These are phyloP conservation scores for Talinum fruticosum DNA, from an alignment of 148 eudicot species.

Conservation along the genomic window DNA sequence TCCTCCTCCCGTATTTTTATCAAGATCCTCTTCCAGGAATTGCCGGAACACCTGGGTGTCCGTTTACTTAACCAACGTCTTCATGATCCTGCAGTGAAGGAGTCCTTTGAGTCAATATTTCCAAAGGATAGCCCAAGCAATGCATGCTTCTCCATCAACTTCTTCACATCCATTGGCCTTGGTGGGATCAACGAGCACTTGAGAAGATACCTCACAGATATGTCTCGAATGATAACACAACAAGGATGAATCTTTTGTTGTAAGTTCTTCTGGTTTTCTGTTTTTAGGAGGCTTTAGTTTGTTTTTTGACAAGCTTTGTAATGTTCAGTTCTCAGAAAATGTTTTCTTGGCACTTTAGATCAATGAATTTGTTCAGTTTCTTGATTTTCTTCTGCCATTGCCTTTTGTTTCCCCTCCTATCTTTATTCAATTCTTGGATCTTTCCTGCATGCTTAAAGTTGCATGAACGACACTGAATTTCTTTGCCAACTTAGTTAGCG, in stretches of 20 bases:
- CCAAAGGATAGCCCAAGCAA: constrained; percentile 72
- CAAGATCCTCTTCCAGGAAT: constrained; percentile 78
- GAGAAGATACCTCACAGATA: constrained; percentile 73
- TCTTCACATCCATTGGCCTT: constrained; percentile 79
- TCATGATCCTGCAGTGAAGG: constrained; percentile 65
- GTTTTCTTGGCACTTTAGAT: constrained; percentile 13
- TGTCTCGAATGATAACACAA: constrained; percentile 87
- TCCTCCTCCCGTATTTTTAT: constrained; percentile 44
- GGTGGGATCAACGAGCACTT: constrained; percentile 86
- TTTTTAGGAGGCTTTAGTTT: background rate
- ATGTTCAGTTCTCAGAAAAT: background rate
- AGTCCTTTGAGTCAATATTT: constrained; percentile 69
- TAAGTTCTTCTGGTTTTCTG: no score
- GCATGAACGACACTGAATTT: no score
- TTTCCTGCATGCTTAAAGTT: background rate
- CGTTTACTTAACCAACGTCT: constrained; percentile 67
- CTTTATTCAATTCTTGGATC: background rate
- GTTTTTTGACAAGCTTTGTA: constrained; percentile 2
- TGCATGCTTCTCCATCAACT: constrained; percentile 70
- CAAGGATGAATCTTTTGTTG: constrained; percentile 26
- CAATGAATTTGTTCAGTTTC: constrained; percentile 5
- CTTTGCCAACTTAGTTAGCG: background rate
- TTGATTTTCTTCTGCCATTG: background rate
- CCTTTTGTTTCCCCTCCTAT: background rate
- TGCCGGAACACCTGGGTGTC: constrained; percentile 80